Evolutionary conservation across 2,329 filamentous ascomycete genomes (phyloP), one percentile per base, ranked within the genome.

Genomic region (Diaporthe sp.): DNA sequence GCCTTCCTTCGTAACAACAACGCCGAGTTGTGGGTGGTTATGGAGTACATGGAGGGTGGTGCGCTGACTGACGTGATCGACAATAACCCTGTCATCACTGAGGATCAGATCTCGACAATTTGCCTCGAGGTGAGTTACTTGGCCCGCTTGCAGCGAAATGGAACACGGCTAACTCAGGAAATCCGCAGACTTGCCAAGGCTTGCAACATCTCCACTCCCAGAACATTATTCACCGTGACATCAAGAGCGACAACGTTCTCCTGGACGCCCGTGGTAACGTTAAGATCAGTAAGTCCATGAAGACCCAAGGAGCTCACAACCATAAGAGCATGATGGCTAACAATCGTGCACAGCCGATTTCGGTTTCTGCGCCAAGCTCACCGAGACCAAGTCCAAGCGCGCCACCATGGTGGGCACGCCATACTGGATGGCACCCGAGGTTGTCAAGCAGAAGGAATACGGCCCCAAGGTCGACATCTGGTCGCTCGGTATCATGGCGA

Each of bases 31-130:
- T 99, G 97, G 97, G 95, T 99, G 15, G 96, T 99, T 70, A 98
- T 99, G 97, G 97, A 99, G 86, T 99, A 96, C 81, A 99, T 99
- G 97, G 97, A 99, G 86, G 97, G 97, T 80, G 97, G 97, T 86
- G 95, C 97, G 76, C 87, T 99, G 83, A 99, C 97, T 1, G 97
- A 99, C 87, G 95, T 99, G 76, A 99, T 99, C 85, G 97, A 99
- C 85, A 98, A 98, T 86, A 99, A 98, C 84, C 91, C 93, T 2
- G 92, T 92, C 74, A 98, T 99, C 79, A 95, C 94, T 7, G 97
- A 99, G 84, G 95, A 98, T 82, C 97, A 99, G 84, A 99, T 99
- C 81, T 95, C 97, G 13, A 98, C 96, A 7, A 98, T 99, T 78
- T 98, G 96, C 84, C 90, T 94, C 69, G 97, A 99, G 93, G 96